These are phyloP conservation scores for Aspergillus hiratsukae DNA, from an alignment of 2,329 filamentous ascomycete species.

Conservation along the genomic window DNA sequence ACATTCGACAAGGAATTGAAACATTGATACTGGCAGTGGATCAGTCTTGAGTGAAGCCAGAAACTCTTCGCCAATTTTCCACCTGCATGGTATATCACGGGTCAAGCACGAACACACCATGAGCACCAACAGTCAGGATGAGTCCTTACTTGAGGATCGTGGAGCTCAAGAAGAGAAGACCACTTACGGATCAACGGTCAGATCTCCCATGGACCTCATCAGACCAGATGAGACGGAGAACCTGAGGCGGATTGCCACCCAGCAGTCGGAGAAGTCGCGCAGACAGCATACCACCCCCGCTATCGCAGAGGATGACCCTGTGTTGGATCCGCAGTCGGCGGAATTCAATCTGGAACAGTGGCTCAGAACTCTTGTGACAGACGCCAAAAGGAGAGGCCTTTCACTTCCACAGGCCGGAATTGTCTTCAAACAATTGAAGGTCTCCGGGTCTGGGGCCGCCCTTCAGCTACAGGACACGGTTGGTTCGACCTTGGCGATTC, in stretches of 20 bases:
- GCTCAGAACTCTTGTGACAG: neutral
- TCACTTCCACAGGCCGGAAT: conserved; percentile 13
- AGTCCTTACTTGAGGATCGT: neutral
- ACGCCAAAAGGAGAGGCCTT: conserved; percentile 1
- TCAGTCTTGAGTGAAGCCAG: neutral
- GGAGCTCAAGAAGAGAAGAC: neutral
- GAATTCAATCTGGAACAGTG: conserved; percentile 6
- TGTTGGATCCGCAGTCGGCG: neutral
- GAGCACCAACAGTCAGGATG: neutral
- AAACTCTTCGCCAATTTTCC: neutral
- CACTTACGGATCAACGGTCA: neutral
- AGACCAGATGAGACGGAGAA: neutral
- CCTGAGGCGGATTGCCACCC: neutral
- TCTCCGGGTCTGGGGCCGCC: conserved; percentile 24
- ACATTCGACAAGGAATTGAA: neutral
- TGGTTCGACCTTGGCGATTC: conserved; percentile 12
- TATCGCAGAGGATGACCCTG: conserved; percentile 2
- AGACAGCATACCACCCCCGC: neutral
- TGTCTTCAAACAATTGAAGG: conserved; percentile 19
- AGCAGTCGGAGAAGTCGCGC: neutral
- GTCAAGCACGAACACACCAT: neutral
- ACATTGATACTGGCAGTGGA: neutral
- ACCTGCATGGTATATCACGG: neutral
- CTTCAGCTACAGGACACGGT: conserved; percentile 24
- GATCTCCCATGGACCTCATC: neutral